Evolutionary conservation across 495 filamentous ascomycete species (phyloP), one percentile per base, ranked within the genome.

Genomic region (Penicillium maclennaniae): DNA sequence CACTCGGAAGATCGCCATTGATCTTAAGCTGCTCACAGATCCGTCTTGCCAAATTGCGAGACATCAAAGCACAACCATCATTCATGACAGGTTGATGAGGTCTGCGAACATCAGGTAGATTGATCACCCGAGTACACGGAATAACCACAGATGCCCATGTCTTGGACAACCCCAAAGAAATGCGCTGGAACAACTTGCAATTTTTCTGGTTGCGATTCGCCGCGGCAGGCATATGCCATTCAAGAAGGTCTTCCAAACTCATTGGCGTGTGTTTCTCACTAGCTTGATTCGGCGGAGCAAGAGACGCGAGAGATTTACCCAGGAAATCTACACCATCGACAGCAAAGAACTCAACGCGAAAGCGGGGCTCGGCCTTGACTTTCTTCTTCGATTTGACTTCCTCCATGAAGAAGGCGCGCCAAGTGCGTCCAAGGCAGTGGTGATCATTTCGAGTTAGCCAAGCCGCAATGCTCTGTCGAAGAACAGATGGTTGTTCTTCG

Each of bases 11-110:
- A 38, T 77, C 74, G 0, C 74, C 66, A 4, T 72, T 58, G 6
- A 91, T 73, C 0, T 82, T 81, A 28, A 92, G 73, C 2, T 62
- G 59, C 31, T 84, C 73, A 8, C 79, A 78, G 14, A 92, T 78
- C 34, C 74, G 70, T 20, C 74, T 69, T 6, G 87, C 89, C 20
- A 89, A 75, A 4, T 66, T 65, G 34, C 74, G 72, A 0, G 89
- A 93, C 66, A 91, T 86, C 25, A 84, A 69, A 14, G 82, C 87
- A 46, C 89, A 89, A 5, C 89, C 89, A 59, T 95, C 89, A 54
- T 91, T 91, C 89, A 95, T 95, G 0, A 87, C 78, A 12, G 63
- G 43, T 9, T 44, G 46, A 7, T 56, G 78, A 12, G 63, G 43
- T 9, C 40, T 48, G 6, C 58, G 58, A 16, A 51, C 45, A 48